Evolutionary conservation across 2,329 filamentous ascomycete genomes (phyloP).

Genomic region (Microcyclospora pomicola): DNA sequence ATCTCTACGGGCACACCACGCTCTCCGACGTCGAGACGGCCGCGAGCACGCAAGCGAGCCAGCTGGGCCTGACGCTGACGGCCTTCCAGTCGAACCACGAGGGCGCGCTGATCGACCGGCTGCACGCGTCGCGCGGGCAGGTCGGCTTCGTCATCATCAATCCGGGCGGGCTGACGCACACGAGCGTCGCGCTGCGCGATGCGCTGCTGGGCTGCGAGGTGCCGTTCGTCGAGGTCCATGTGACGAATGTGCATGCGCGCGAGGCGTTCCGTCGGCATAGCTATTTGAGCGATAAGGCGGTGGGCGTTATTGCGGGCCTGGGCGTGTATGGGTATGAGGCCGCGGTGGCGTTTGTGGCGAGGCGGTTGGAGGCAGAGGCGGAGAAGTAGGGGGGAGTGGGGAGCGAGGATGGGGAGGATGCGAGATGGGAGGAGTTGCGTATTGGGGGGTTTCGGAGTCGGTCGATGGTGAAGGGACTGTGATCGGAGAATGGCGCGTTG

Average conservation of each 20-base stretch:
- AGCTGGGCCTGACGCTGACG: constrained; percentile 38
- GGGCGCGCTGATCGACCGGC: constrained; percentile 58
- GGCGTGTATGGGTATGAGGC: constrained; percentile 34
- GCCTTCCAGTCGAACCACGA: constrained; percentile 68
- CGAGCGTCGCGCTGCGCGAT: constrained; percentile 62
- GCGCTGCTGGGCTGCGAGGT: constrained; percentile 54
- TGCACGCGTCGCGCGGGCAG: constrained; percentile 49
- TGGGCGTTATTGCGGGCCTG: constrained; percentile 58
- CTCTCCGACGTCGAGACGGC: constrained; percentile 45
- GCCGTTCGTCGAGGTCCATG: constrained; percentile 66
- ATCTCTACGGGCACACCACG: constrained; percentile 58
- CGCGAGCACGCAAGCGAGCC: constrained; percentile 36
- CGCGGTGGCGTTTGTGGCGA: constrained; percentile 30
- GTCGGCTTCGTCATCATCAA: constrained; percentile 62
- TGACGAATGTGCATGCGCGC: constrained; percentile 59
- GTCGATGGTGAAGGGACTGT: no score
- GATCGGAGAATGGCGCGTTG: no score
- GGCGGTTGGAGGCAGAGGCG: constrained; percentile 8
- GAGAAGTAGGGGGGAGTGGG: no score
- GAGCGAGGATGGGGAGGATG: no score
- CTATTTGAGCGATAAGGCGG: constrained; percentile 62
- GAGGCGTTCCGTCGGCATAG: constrained; percentile 57
- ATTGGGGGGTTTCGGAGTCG: no score
- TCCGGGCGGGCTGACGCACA: constrained; percentile 62
- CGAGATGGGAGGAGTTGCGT: no score